These are phyloP conservation scores for Aspergillus sp. DNA, from an alignment of 2,329 filamentous ascomycete genomes.

Conservation along the genomic window DNA sequence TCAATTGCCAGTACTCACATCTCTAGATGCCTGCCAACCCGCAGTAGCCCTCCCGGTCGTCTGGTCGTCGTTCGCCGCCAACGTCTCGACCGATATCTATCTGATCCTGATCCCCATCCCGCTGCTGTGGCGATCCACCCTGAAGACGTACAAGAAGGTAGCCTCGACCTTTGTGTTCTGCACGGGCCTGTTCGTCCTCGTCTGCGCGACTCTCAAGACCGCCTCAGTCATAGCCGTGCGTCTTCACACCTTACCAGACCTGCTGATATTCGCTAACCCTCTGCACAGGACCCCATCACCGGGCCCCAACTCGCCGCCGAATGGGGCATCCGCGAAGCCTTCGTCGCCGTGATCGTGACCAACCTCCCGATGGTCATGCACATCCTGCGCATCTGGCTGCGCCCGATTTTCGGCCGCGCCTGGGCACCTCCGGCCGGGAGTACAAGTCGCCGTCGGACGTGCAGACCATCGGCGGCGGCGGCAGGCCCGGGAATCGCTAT, in stretches of 20 bases:
- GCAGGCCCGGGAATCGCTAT: slow-evolving; percentile 12
- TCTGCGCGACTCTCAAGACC: slow-evolving; percentile 44
- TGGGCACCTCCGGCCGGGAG: slow-evolving; percentile 30
- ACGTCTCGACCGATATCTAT: slow-evolving; percentile 48
- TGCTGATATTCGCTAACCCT: background rate
- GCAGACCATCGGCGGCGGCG: slow-evolving; percentile 14
- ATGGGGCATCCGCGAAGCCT: slow-evolving; percentile 33
- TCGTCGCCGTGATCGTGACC: slow-evolving; percentile 30
- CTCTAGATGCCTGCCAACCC: slow-evolving; percentile 36
- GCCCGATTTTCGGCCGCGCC: slow-evolving; percentile 29
- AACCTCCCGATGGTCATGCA: slow-evolving; percentile 34
- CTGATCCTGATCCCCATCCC: slow-evolving; percentile 50
- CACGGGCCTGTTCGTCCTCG: slow-evolving; percentile 44
- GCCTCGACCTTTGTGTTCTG: slow-evolving; percentile 43
- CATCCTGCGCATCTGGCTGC: slow-evolving; percentile 33
- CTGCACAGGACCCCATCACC: slow-evolving; percentile 17
- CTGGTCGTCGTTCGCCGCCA: slow-evolving; percentile 40
- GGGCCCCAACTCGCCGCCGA: slow-evolving; percentile 24
- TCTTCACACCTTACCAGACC: slow-evolving; percentile 1
- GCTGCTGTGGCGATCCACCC: slow-evolving; percentile 42
- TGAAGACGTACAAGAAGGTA: slow-evolving; percentile 41
- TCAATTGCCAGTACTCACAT: slow-evolving; percentile 2
- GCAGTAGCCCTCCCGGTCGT: slow-evolving; percentile 42
- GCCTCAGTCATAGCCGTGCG: slow-evolving; percentile 36
- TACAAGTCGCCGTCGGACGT: slow-evolving; percentile 30